These are phyloP conservation scores for Pisolithus albus DNA, from an alignment of 768 basidiomycete genomes.

Conservation along the genomic window DNA sequence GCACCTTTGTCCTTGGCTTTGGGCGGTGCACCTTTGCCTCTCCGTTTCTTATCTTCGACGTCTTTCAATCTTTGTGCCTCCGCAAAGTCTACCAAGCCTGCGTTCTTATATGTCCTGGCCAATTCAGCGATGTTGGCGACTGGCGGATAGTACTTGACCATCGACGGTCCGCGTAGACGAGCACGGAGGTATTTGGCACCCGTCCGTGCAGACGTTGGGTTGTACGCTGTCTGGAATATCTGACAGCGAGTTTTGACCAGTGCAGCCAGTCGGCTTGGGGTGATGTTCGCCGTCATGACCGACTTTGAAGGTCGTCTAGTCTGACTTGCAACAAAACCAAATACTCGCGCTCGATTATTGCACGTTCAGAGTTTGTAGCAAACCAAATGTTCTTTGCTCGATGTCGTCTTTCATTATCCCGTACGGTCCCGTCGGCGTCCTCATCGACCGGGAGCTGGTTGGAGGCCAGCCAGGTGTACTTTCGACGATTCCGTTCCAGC, in stretches of 20 bases:
- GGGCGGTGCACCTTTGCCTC: slow-evolving; percentile 48
- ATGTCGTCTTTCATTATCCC: slow-evolving; percentile 12
- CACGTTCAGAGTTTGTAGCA: no score
- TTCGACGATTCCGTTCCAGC: slow-evolving; percentile 13
- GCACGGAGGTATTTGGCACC: slow-evolving; percentile 88
- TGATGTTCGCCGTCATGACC: slow-evolving; percentile 28
- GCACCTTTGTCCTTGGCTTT: slow-evolving; percentile 27
- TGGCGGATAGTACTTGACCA: slow-evolving; percentile 28
- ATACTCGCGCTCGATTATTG: background rate
- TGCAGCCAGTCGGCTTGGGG: slow-evolving; percentile 48
- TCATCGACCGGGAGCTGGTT: slow-evolving; percentile 10
- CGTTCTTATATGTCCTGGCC: slow-evolving; percentile 17
- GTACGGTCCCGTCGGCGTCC: slow-evolving; percentile 1
- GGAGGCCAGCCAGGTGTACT: slow-evolving; percentile 13
- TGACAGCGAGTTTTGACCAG: slow-evolving; percentile 58
- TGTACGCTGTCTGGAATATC: slow-evolving; percentile 85
- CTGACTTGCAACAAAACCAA: background rate
- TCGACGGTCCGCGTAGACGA: slow-evolving; percentile 76
- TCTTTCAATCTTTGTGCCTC: slow-evolving; percentile 64
- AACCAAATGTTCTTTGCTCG: slow-evolving; percentile 2
- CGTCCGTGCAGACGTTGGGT: slow-evolving; percentile 72
- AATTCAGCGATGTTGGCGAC: no score
- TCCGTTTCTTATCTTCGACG: slow-evolving; percentile 56
- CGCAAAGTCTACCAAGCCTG: slow-evolving; percentile 55
- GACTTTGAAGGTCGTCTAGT: no score